These are phyloP conservation scores for Stagonosporopsis vannaccii DNA, from an alignment of 2,329 filamentous ascomycete species.

Conservation along the genomic window DNA sequence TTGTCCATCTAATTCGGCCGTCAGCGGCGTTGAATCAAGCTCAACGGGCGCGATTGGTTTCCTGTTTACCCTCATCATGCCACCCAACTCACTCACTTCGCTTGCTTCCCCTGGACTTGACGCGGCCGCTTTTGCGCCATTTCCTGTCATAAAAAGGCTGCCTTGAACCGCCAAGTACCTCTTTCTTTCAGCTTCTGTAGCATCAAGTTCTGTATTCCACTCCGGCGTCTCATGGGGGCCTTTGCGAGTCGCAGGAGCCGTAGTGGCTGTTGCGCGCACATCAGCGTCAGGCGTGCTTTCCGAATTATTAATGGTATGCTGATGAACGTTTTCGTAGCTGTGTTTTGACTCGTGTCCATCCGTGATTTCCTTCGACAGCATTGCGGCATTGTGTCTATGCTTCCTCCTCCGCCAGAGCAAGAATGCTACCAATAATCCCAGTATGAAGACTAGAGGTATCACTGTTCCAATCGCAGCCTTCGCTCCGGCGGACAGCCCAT, in stretches of 20 bases:
- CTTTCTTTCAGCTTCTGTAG: slow-evolving; percentile 23
- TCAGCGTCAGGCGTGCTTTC: background rate
- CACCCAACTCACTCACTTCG: slow-evolving; percentile 23
- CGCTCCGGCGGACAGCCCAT: slow-evolving; percentile 65
- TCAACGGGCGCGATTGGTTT: slow-evolving; percentile 30
- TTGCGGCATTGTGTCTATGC: slow-evolving; percentile 10
- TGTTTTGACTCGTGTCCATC: slow-evolving; percentile 14
- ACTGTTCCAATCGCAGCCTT: slow-evolving; percentile 90
- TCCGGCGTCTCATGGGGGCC: slow-evolving; percentile 25
- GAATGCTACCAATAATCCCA: slow-evolving; percentile 22
- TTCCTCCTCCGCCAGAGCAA: slow-evolving; percentile 28
- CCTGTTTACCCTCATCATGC: slow-evolving; percentile 22
- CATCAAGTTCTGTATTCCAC: slow-evolving; percentile 35
- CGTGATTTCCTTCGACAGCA: background rate
- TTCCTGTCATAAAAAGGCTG: slow-evolving; percentile 4
- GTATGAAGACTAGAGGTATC: slow-evolving; percentile 84
- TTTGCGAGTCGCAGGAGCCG: background rate
- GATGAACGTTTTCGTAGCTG: slow-evolving; percentile 1
- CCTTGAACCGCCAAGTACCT: slow-evolving; percentile 14
- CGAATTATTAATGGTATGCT: background rate
- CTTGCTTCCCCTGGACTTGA: slow-evolving; percentile 1
- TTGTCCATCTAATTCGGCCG: slow-evolving; percentile 17
- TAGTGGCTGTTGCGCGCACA: background rate
- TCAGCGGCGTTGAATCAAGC: slow-evolving; percentile 23
- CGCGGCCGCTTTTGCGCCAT: background rate